Evolutionary conservation across 345 rosid genomes (phyloP).

Genomic region (Hibiscus trionum): DNA sequence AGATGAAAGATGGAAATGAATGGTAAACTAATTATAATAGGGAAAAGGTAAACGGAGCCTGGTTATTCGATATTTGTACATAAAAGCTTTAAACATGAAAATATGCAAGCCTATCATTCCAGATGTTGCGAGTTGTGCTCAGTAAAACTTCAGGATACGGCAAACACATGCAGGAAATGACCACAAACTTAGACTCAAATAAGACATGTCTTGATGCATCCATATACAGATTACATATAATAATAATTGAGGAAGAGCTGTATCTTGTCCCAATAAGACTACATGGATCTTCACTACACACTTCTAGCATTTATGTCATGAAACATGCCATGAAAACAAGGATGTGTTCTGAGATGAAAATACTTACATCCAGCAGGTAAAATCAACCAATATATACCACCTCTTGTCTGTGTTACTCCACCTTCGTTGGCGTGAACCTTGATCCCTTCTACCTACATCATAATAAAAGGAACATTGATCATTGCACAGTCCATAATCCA

Average conservation of each 20-base stretch:
- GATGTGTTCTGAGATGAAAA: background rate
- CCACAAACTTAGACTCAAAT: background rate
- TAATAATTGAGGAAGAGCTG: background rate
- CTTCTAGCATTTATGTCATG: background rate
- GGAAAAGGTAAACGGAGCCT: background rate
- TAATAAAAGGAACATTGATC: background rate
- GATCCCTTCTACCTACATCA: slow-evolving; percentile 83
- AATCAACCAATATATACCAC: slow-evolving; percentile 88
- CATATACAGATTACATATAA: slow-evolving; percentile 1
- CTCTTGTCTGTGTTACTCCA: slow-evolving; percentile 86
- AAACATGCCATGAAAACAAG: background rate
- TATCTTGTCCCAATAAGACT: background rate
- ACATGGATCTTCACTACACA: background rate
- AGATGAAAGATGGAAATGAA: slow-evolving; percentile 5
- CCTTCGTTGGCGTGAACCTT: slow-evolving; percentile 95
- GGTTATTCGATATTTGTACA: background rate
- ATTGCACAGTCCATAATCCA: background rate
- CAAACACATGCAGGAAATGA: background rate
- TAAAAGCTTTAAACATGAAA: background rate
- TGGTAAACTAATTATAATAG: background rate
- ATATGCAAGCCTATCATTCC: background rate
- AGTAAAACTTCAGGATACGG: background rate
- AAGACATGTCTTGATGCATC: background rate
- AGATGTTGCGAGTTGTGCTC: background rate
- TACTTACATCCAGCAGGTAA: slow-evolving; percentile 96